Evolutionary conservation across 768 basidiomycete genomes (phyloP).

Genomic region (Podaxis mareebaensis): DNA sequence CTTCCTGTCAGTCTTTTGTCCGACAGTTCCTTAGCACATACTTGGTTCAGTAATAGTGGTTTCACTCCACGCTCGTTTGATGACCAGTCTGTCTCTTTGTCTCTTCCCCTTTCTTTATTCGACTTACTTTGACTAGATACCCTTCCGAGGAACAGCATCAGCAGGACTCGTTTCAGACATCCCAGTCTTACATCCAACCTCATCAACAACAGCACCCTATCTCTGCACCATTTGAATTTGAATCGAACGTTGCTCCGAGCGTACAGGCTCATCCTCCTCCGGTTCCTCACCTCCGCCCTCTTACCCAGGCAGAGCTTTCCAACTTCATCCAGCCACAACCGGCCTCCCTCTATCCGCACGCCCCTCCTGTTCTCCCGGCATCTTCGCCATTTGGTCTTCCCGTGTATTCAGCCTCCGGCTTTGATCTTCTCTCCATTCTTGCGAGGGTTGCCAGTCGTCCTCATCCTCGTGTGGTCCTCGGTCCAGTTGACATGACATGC

Average conservation of each 20-base stretch:
- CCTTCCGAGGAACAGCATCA: neutral
- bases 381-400: slow-evolving; percentile 38
- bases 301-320: slow-evolving; percentile 10
- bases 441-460: slow-evolving; percentile 74
- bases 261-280: slow-evolving; percentile 16
- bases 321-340: slow-evolving; percentile 10
- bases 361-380: slow-evolving; percentile 5
- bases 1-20: slow-evolving; percentile 48
- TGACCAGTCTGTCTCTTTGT: slow-evolving; percentile 17
- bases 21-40: slow-evolving; percentile 25
- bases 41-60: slow-evolving; percentile 55
- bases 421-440: slow-evolving; percentile 84
- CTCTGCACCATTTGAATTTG: slow-evolving; percentile 29
- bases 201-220: slow-evolving; percentile 3
- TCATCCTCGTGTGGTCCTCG: slow-evolving; percentile 74
- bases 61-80: slow-evolving; percentile 26
- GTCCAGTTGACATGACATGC: slow-evolving; percentile 91
- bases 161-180: neutral
- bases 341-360: neutral
- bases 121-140: slow-evolving; percentile 6
- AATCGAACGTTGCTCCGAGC: slow-evolving; percentile 2
- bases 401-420: slow-evolving; percentile 89
- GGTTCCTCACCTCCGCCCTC: slow-evolving; percentile 17
- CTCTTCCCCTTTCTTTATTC: neutral
- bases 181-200: neutral